Conservation (phyloP, 768 basidiomycete species). For the Galerina marginata region DNA sequence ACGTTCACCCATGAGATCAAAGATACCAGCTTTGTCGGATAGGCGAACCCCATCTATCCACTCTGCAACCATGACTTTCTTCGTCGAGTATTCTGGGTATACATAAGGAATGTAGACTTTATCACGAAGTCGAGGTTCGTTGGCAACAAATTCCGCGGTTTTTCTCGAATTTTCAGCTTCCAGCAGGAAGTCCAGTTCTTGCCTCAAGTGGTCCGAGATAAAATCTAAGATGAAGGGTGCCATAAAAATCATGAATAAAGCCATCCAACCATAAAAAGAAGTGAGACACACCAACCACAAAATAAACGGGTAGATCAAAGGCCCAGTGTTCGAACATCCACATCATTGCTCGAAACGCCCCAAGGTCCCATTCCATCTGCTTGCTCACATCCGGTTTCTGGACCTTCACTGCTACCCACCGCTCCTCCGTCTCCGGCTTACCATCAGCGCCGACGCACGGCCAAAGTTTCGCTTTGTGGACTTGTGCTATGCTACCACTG, state of each 20-base stretch:
- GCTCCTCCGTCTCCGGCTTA: slow-evolving; percentile 41
- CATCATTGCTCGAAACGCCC: slow-evolving; percentile 72
- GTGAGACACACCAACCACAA: slow-evolving; percentile 64
- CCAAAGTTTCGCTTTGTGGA: slow-evolving; percentile 75
- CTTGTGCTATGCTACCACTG: slow-evolving; percentile 92
- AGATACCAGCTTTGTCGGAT: slow-evolving; percentile 64
- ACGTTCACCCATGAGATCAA: slow-evolving; percentile 60
- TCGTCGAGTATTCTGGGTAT: slow-evolving; percentile 72
- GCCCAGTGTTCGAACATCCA: slow-evolving; percentile 80
- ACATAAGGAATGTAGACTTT: slow-evolving; percentile 83
- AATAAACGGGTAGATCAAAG: slow-evolving; percentile 88
- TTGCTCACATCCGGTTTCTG: slow-evolving; percentile 89
- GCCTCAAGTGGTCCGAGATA: slow-evolving; percentile 78
- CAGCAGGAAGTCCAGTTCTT: slow-evolving; percentile 81
- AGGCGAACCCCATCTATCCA: slow-evolving; percentile 83
- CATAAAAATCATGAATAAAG: not conserved
- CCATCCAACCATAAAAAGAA: not conserved
- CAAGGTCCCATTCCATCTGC: slow-evolving; percentile 88
- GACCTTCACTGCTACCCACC: slow-evolving; percentile 91
- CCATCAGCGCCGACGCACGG: slow-evolving; percentile 37
- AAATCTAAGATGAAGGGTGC: slow-evolving; percentile 52
- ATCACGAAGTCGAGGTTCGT: slow-evolving; percentile 71
- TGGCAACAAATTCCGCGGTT: slow-evolving; percentile 70
- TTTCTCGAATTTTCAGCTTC: slow-evolving; percentile 80
- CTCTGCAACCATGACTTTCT: slow-evolving; percentile 82